These are phyloP conservation scores for Keithomyces neogunnii DNA, from an alignment of 2,329 filamentous ascomycete genomes.

Conservation along the genomic window DNA sequence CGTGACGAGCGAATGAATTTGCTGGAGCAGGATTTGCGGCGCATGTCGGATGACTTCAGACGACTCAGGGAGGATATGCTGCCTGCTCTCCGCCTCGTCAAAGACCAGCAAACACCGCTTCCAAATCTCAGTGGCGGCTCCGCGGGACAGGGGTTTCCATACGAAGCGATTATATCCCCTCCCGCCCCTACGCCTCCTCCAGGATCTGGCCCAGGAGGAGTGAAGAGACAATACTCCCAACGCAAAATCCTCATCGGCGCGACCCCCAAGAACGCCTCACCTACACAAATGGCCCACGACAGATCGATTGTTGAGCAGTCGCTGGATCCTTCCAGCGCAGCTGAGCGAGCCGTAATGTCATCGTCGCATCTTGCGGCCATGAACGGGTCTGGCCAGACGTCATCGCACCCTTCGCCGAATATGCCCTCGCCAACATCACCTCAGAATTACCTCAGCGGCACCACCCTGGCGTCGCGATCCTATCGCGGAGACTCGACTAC, in stretches of 20 bases:
- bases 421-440: conserved; percentile 64
- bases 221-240: conserved; percentile 67
- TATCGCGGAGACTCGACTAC: conserved; percentile 50
- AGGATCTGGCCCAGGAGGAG: conserved; percentile 38
- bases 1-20: conserved; percentile 84
- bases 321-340: conserved; percentile 61
- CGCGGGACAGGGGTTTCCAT: conserved; percentile 33
- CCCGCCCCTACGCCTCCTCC: conserved; percentile 47
- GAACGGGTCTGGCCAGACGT: conserved; percentile 54
- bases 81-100: conserved; percentile 80
- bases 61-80: conserved; percentile 85
- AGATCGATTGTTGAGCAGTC: conserved; percentile 53
- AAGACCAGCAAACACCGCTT: conserved; percentile 84
- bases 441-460: conserved; percentile 42
- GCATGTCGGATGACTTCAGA: conserved; percentile 80
- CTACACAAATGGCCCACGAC: conserved; percentile 64
- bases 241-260: conserved; percentile 65
- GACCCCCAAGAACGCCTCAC: conserved; percentile 68
- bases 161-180: conserved; percentile 43
- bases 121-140: conserved; percentile 39
- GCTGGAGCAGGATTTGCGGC: conserved; percentile 74
- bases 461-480: conserved; percentile 52
- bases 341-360: conserved; percentile 55
- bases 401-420: conserved; percentile 53
- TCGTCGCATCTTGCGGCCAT: conserved; percentile 64